These are phyloP conservation scores for Larix kaempferi DNA, from an alignment of 75 land plant genomes.

Conservation along the genomic window DNA sequence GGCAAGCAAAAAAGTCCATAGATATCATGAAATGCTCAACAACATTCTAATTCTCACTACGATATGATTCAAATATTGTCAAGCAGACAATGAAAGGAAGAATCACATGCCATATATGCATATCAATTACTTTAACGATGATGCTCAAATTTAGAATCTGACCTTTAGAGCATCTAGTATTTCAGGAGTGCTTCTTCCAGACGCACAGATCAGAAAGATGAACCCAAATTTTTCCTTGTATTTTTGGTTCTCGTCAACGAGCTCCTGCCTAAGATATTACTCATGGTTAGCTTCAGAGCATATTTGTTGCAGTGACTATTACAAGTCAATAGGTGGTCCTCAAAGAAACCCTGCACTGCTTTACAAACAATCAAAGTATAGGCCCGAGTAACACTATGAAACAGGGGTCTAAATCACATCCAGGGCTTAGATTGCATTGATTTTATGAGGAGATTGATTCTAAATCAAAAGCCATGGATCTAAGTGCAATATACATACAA, in stretches of 20 bases:
- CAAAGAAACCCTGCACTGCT: not conserved
- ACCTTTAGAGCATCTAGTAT: conserved; percentile 81
- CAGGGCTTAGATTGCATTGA: not conserved
- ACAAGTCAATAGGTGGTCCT: too few species aligned
- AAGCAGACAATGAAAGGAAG: not conserved
- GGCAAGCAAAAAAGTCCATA: not conserved
- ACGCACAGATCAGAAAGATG: conserved; percentile 82
- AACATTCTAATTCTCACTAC: not conserved
- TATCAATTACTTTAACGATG: not conserved
- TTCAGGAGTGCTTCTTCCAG: conserved; percentile 68
- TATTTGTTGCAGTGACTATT: too few species aligned
- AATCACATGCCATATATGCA: not conserved
- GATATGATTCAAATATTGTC: not conserved
- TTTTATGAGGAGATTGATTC: not conserved
- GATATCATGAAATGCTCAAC: not conserved
- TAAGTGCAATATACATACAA: not conserved
- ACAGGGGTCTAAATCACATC: not conserved
- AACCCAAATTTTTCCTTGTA: conserved; percentile 90
- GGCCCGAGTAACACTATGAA: not conserved
- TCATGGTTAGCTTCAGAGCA: not conserved
- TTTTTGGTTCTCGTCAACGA: conserved; percentile 71
- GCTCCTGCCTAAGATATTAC: conserved; percentile 41
- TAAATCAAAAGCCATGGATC: not conserved
- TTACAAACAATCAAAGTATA: not conserved
- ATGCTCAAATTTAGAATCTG: not conserved